Evolutionary conservation across 176 grass and related monocot genomes (phyloP).

Genomic region (Aechmea fasciata): DNA sequence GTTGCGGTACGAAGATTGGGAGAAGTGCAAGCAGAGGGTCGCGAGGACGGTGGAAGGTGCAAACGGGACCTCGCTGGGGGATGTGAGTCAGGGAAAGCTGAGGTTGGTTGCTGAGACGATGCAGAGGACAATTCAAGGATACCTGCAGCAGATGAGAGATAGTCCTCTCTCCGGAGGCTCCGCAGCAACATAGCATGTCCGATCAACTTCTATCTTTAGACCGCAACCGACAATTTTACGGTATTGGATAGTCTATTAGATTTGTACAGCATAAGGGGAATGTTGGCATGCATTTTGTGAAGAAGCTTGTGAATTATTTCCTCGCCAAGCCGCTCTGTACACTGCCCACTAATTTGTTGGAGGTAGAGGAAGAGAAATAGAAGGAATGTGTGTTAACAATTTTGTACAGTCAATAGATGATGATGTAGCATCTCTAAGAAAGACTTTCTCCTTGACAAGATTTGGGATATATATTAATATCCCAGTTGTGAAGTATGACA

Average conservation of each 20-base stretch:
- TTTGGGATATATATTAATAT: no score
- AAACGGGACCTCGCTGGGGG: conserved; percentile 50
- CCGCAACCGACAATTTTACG: neutral
- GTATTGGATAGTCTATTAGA: neutral
- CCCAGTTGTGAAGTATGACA: no score
- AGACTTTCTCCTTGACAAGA: no score
- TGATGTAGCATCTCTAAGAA: neutral
- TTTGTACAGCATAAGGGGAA: no score
- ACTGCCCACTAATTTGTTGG: neutral
- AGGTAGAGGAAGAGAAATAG: neutral
- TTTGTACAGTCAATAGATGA: neutral
- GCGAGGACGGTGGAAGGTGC: conserved; percentile 68
- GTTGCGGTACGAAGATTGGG: conserved; percentile 83
- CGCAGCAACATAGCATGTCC: conserved; percentile 43
- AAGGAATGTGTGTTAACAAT: neutral
- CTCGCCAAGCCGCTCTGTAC: neutral
- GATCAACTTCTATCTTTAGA: neutral
- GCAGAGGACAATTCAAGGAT: conserved; percentile 64
- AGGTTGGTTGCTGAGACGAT: conserved; percentile 79
- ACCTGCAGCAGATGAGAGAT: conserved; percentile 75
- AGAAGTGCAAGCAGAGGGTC: conserved; percentile 85
- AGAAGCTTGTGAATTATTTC: neutral
- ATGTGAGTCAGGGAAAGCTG: conserved; percentile 77
- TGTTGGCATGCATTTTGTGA: neutral
- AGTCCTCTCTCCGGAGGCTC: conserved; percentile 65